Evolutionary conservation across 1,139 yeast genomes (phyloP).

Genomic region (Yamadazyma sp.): DNA sequence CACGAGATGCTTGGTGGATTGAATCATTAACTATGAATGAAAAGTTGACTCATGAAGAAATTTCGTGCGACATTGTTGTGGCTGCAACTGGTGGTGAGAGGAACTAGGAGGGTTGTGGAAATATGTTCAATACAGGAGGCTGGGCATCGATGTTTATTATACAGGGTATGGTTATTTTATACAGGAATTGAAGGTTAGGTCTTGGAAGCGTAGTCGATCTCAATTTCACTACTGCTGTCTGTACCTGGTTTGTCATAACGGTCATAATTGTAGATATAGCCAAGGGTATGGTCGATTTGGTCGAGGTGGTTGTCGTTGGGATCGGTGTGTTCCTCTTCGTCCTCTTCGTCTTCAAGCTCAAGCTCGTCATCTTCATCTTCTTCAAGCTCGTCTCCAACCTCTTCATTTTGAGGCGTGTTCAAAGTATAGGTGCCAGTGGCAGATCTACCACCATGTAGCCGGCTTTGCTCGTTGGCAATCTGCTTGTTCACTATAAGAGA

Average conservation of each 20-base stretch:
- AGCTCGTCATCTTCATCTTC: background rate
- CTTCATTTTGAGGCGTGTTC: constrained; percentile 9
- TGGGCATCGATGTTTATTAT: no score
- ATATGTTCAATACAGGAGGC: no score
- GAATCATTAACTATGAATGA: constrained; percentile 14
- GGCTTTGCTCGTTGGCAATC: constrained; percentile 14
- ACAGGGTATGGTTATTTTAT: no score
- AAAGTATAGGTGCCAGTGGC: constrained; percentile 7
- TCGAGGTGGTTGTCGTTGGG: no score
- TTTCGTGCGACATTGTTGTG: no score
- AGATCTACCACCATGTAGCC: constrained; percentile 10
- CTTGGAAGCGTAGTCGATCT: background rate
- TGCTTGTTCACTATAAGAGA: constrained; percentile 29
- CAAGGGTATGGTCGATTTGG: no score
- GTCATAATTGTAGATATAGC: no score
- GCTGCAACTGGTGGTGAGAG: no score
- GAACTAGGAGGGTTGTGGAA: no score
- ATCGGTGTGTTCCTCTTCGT: no score
- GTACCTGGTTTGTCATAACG: background rate
- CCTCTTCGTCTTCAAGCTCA: background rate
- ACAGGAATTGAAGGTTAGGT: no score
- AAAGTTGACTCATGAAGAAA: constrained; percentile 3
- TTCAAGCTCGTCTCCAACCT: background rate
- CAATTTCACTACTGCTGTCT: background rate
- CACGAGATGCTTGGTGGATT: constrained; percentile 16